phyloP scores from a whole-genome alignment of 495 filamentous ascomycete genomes.

The Lasiosphaeria hispida region DNA sequence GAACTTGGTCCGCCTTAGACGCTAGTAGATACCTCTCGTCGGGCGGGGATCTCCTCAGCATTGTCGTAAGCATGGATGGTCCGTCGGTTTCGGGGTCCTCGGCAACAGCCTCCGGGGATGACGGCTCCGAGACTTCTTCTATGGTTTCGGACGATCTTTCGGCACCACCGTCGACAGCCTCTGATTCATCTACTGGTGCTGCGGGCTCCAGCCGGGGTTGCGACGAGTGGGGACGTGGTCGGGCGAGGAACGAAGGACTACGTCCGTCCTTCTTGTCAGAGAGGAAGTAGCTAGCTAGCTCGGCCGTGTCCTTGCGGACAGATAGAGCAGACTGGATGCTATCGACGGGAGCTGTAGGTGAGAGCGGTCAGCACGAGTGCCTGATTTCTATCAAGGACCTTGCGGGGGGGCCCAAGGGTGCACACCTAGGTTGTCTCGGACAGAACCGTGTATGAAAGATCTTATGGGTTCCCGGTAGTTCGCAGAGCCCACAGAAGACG shows the following conservation, averaged over 20 bases:
- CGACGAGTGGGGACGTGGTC: constrained; percentile 34
- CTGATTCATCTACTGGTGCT: constrained; percentile 23
- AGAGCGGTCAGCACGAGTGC: not conserved
- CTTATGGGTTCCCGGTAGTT: constrained; percentile 65
- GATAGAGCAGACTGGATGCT: constrained; percentile 68
- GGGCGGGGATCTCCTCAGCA: constrained; percentile 58
- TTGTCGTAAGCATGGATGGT: constrained; percentile 60
- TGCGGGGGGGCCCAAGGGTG: constrained; percentile 25
- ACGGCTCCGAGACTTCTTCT: constrained; percentile 61
- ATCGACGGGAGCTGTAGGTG: constrained; percentile 50
- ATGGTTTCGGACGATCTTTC: constrained; percentile 43
- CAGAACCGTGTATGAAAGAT: constrained; percentile 75
- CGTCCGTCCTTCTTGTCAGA: constrained; percentile 54
- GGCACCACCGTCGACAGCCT: constrained; percentile 5
- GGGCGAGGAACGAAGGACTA: constrained; percentile 40
- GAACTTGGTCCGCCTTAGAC: constrained; percentile 12
- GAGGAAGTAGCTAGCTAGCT: constrained; percentile 83
- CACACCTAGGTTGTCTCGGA: constrained; percentile 63
- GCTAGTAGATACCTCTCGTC: constrained; percentile 21
- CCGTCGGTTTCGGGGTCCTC: constrained; percentile 34
- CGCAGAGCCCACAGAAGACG: constrained; percentile 40
- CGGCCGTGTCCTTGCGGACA: constrained; percentile 87
- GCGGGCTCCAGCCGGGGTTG: constrained; percentile 17
- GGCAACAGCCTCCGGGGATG: constrained; percentile 43
- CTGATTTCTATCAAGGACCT: not conserved